Evolutionary conservation across 1,284 basidiomycete genomes (phyloP).

Genomic region (Naganishia albida): DNA sequence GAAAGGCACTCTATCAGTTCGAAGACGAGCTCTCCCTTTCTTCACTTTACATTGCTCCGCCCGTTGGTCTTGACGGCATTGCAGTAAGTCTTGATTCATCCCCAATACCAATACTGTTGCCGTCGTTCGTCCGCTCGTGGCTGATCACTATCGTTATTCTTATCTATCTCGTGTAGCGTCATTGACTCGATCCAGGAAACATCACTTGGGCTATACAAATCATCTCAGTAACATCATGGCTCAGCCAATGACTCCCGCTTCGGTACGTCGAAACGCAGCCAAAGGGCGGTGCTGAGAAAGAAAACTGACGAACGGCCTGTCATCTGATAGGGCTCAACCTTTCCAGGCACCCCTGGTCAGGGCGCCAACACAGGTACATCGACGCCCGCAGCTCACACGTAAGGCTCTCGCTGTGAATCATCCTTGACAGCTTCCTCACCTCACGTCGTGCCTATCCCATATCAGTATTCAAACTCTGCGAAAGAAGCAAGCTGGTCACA

Average conservation of each 20-base stretch:
- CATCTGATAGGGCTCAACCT: conserved; percentile 4
- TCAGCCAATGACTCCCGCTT: conserved; percentile 28
- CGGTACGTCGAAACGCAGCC: background rate
- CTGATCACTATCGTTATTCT: background rate
- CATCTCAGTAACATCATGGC: conserved; percentile 8
- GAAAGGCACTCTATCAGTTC: too few species aligned
- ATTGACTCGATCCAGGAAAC: background rate
- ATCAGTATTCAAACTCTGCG: conserved; percentile 86
- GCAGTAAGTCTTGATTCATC: background rate
- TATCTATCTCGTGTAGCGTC: background rate
- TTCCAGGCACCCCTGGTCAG: conserved; percentile 28
- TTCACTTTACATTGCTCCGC: too few species aligned
- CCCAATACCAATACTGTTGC: background rate
- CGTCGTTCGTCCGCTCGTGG: too few species aligned
- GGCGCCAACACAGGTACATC: conserved; percentile 29
- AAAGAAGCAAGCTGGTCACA: conserved; percentile 85
- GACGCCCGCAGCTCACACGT: conserved; percentile 33
- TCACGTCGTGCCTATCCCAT: background rate
- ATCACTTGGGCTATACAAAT: background rate
- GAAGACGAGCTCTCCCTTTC: too few species aligned
- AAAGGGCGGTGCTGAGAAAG: background rate
- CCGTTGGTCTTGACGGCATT: too few species aligned
- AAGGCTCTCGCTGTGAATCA: background rate
- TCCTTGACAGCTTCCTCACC: background rate
- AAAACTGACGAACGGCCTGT: background rate